Evolutionary conservation across 495 filamentous ascomycete species (phyloP), one percentile per base, ranked within the genome.

Genomic region (Elaphomyces granulatus): DNA sequence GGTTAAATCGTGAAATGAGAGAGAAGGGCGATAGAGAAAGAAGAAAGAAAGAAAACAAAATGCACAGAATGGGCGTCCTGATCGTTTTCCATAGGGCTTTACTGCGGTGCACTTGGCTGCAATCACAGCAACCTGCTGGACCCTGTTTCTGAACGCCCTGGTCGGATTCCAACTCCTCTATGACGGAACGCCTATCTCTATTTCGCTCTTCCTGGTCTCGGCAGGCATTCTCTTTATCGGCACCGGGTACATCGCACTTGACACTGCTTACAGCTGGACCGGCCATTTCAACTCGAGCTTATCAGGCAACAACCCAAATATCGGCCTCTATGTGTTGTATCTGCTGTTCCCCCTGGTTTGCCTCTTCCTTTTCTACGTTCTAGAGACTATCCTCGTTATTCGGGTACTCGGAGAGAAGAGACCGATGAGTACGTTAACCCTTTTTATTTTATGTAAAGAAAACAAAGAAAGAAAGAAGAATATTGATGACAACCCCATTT

Each of bases 91-190:
- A 15, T 47, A 94, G 85, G 88, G 75, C 14, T 99, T 99, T 53
- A 82, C 79, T 20, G 92, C 81, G n/a, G 76, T 87, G 9, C 90
- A 99, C 56, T 71, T 99, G 38, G 92, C 85, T 33, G 72, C 83
- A 33, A 93, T 96, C 40, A 71, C 81, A 36, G 83, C 87, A 26
- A 87, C 85, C 7, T 68, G 76, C 42, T 99, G 90, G 90, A 77
- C 94, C 21, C 70, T 99, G 2, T 71, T 99, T 51, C 64, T 99
- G 41, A 96, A 96, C 52, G 87, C 83, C 4, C 58, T 94, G 10
- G 82, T 99, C 10, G 90, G 92, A 43, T 96, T 78, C 56, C 92
- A 99, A 54, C 53, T 95, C 12, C 67, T 96, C 37, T 92, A 99
- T 45, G 90, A 99, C 49, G 90, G 90, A 23, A 99, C 90, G 0